phyloP scores from a whole-genome alignment of 441 rosid genomes.

The Jatropha podagrica region DNA sequence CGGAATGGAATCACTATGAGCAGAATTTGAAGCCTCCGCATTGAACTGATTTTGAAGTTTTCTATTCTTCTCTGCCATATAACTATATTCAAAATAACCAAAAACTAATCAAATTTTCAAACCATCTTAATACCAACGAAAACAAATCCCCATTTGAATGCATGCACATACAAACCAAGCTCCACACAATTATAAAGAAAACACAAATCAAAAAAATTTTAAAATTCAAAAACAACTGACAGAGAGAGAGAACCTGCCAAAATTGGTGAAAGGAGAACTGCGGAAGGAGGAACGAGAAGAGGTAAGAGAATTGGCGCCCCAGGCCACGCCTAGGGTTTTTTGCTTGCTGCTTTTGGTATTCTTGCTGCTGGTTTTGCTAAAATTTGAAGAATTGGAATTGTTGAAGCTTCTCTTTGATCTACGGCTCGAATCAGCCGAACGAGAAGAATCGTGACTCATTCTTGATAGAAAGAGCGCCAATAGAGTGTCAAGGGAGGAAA shows the following conservation, averaged over 20 bases:
- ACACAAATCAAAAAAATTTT: neutral
- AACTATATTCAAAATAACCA: conserved; percentile 45
- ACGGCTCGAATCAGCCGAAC: conserved; percentile 44
- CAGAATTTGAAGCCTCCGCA: conserved; percentile 57
- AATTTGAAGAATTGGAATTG: conserved; percentile 44
- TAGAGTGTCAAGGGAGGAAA: conserved; percentile 20
- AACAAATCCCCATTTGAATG: neutral
- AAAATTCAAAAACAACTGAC: neutral
- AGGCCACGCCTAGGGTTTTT: conserved; percentile 91
- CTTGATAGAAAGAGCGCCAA: conserved; percentile 17
- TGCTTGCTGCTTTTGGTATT: conserved; percentile 55
- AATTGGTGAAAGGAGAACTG: conserved; percentile 72
- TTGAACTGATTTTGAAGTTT: conserved; percentile 76
- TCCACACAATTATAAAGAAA: neutral
- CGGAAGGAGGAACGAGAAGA: conserved; percentile 76
- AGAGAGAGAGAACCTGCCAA: conserved; percentile 58
- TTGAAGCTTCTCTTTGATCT: conserved; percentile 58
- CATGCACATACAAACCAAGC: neutral
- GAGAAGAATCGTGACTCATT: conserved; percentile 49
- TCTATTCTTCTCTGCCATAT: conserved; percentile 78
- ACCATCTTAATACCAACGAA: neutral
- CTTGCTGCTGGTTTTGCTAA: conserved; percentile 17
- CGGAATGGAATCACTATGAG: conserved; percentile 36
- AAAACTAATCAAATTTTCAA: conserved; percentile 6
- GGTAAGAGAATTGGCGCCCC: conserved; percentile 79